Percentiles rank a stretch among this genome's conserved stretches.
Conservation (phyloP, 257 asterid genomes). For the Solanum tarapatanum region DNA sequence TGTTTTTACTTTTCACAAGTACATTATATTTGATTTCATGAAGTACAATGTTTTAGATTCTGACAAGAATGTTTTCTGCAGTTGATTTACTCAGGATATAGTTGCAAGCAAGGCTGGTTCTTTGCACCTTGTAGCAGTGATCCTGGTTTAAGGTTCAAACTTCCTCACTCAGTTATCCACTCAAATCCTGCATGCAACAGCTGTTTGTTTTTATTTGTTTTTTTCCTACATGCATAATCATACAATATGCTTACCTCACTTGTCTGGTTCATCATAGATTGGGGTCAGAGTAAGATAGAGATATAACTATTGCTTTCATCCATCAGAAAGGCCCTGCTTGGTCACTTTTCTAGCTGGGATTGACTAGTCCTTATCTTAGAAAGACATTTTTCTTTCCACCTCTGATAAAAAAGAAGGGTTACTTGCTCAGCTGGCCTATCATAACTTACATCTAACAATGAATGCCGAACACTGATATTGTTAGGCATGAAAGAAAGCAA, state of each 20-base stretch:
- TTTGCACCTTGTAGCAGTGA: slow-evolving; percentile 82
- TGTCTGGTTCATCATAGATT: neutral
- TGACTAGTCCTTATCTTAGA: neutral
- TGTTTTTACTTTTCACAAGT: neutral
- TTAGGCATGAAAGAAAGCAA: neutral
- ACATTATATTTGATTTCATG: neutral
- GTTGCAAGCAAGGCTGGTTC: slow-evolving; percentile 96
- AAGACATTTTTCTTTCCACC: neutral
- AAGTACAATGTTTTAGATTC: neutral
- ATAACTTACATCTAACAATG: neutral
- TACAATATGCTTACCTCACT: neutral
- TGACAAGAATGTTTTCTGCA: slow-evolving; percentile 19
- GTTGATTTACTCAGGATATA: slow-evolving; percentile 87
- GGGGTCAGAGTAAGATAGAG: neutral
- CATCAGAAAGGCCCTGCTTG: neutral
- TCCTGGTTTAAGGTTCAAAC: slow-evolving; percentile 70
- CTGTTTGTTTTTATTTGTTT: neutral
- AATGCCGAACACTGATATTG: neutral
- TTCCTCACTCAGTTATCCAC: neutral
- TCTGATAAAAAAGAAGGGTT: neutral
- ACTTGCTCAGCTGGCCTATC: neutral
- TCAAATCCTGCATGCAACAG: neutral
- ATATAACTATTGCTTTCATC: neutral
- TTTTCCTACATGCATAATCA: neutral
- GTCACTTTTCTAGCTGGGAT: neutral